A percentile compares a stretch with the other conserved stretches of the same genome.
phyloP scores from a whole-genome alignment of 2,329 filamentous ascomycete species.

The Colletotrichum tamarilloi region DNA sequence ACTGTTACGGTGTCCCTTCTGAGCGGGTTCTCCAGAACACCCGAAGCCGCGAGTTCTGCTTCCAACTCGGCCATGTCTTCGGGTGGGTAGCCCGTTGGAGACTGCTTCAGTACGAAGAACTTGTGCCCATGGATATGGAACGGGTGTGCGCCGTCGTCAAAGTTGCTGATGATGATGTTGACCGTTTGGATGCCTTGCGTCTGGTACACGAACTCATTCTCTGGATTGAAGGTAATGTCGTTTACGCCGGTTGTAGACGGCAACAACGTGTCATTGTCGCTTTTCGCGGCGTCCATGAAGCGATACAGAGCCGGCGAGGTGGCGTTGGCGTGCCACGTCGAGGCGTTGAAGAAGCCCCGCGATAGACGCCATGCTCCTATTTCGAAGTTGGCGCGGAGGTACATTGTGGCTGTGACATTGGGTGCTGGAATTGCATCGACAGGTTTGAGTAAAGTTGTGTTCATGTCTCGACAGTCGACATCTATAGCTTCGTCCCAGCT shows the following conservation, averaged over 20 bases:
- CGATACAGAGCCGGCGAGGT: constrained; percentile 50
- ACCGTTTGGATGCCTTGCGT: constrained; percentile 28
- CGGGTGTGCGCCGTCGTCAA: constrained; percentile 49
- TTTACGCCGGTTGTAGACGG: constrained; percentile 42
- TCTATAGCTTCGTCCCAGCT: constrained; percentile 62
- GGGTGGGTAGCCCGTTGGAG: constrained; percentile 48
- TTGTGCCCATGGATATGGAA: constrained; percentile 70
- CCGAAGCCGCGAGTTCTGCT: constrained; percentile 35
- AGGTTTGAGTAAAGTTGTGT: constrained; percentile 58
- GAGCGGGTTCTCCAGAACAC: constrained; percentile 45
- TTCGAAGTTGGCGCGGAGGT: constrained; percentile 64
- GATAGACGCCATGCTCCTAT: constrained; percentile 64
- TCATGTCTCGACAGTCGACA: constrained; percentile 63
- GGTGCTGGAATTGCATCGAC: constrained; percentile 49
- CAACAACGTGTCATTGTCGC: background rate
- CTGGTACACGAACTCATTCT: constrained; percentile 35
- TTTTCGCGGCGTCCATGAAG: constrained; percentile 42
- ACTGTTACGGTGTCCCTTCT: constrained; percentile 59
- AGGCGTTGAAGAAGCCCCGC: constrained; percentile 66
- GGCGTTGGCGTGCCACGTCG: constrained; percentile 56
- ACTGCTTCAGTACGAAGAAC: constrained; percentile 59
- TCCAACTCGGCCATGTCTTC: constrained; percentile 38
- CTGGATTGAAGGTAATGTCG: constrained; percentile 42
- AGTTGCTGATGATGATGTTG: constrained; percentile 46
- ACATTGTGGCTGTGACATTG: constrained; percentile 52